Base-by-base conservation (phyloP, 2,329 filamentous ascomycete species). In the Trichoderma semiorbis region DNA sequence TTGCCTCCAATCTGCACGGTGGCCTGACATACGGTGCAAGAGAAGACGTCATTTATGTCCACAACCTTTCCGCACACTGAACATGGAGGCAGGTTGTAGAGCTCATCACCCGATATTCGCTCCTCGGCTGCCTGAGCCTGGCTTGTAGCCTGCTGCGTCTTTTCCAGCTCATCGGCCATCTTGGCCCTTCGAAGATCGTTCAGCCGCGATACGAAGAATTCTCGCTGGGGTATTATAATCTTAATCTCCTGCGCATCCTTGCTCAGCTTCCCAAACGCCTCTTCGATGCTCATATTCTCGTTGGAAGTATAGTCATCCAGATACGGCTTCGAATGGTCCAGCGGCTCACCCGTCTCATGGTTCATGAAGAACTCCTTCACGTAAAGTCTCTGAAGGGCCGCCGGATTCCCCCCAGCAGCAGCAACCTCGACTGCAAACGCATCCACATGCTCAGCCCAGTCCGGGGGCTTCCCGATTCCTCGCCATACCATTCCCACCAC, bases 171-270 rank as follows among this genome's bases (percentile, higher is more conserved):
- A 79, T 85, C 84, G 10, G 85, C 84, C 72, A 81, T 83, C 75
- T 83, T 85, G 32, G 85, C 85, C 71, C 85, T 80, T 21, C 80
- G 81, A 5, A 87, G 80, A 75, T 86, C 85, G 70, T 85, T 83
- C 3, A 87, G 77, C 11, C 84, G 81, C 67, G 75, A 76, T 69
- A 75, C 74, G 71, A 83, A 81, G 34, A 77, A 79, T 55, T 83
- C 80, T 14, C 84, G 81, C 55, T 82, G 80, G 2, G 79, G 78
- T 70, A 81, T 77, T 21, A 78, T 74, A 60, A 69, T 78, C 55
- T 76, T 76, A 70, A 73, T 78, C 36, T 76, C 79, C 8, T 78
- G 78, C 21, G 79, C 74, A 24, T 80, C 79, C 34, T 78, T 74
- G 4, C 76, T 77, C 30, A 83, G 80, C 7, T 72, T 77, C 64